A percentile compares a stretch with the other conserved stretches of the same genome.
Conservation (phyloP, 2,329 filamentous ascomycete species). For the Cryphonectria japonica region DNA sequence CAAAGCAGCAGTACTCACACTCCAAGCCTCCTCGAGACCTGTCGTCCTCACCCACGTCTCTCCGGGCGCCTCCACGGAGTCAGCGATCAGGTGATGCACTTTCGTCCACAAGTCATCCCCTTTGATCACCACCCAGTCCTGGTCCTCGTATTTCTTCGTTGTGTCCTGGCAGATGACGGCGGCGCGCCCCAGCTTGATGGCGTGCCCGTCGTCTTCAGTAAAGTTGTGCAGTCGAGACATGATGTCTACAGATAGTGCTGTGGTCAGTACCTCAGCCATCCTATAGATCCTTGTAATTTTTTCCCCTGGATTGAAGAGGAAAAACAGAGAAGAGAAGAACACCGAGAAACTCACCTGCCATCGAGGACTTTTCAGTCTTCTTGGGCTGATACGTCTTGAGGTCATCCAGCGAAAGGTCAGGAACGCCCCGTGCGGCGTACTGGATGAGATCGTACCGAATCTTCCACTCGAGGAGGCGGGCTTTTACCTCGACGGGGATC, state of each 20-base stretch:
- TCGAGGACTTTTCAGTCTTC: conserved; percentile 38
- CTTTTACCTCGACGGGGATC: conserved; percentile 63
- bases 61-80: conserved; percentile 59
- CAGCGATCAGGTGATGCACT: conserved; percentile 64
- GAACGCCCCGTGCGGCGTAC: conserved; percentile 71
- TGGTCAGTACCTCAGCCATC: neutral
- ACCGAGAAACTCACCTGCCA: conserved; percentile 42
- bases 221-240: conserved; percentile 51
- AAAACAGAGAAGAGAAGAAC: too few species aligned
- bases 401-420: conserved; percentile 61
- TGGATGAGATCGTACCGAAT: conserved; percentile 73
- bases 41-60: conserved; percentile 63
- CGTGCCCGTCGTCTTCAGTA: conserved; percentile 76
- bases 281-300: neutral
- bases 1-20: conserved; percentile 37
- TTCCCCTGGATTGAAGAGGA: too few species aligned
- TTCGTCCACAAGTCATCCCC: conserved; percentile 63
- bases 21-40: conserved; percentile 71
- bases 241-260: conserved; percentile 10
- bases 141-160: conserved; percentile 49
- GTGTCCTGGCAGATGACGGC: conserved; percentile 65
- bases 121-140: conserved; percentile 56
- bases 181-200: conserved; percentile 74
- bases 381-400: conserved; percentile 64
- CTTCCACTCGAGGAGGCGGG: conserved; percentile 80